Evolutionary conservation across 2,329 filamentous ascomycete species (phyloP).

Genomic region (Aspergillus novoparasiticus): DNA sequence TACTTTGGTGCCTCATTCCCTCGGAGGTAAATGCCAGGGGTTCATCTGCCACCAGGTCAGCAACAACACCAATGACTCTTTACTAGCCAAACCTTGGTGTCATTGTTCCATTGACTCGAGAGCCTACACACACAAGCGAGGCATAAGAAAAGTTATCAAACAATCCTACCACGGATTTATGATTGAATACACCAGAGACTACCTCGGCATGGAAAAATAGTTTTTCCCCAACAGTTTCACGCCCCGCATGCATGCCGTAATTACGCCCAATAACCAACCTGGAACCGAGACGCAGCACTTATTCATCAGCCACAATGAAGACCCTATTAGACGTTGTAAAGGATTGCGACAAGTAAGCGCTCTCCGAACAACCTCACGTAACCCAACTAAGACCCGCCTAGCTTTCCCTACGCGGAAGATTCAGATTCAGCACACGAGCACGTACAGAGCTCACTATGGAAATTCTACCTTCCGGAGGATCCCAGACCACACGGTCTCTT

Average conservation of each 20-base stretch:
- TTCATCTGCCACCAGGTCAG: too few relatives aligned
- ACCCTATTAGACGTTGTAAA: conserved; percentile 5
- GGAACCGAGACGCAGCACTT: neutral
- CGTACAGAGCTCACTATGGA: conserved; percentile 7
- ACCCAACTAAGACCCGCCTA: neutral
- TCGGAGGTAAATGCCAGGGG: too few relatives aligned
- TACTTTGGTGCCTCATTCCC: too few relatives aligned
- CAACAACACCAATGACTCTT: too few relatives aligned
- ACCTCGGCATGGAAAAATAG: neutral
- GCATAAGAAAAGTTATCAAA: too few relatives aligned
- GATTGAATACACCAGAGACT: neutral
- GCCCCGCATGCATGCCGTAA: neutral
- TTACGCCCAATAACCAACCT: neutral
- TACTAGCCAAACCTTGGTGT: too few relatives aligned
- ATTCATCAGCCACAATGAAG: neutral
- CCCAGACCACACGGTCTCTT: conserved; percentile 12
- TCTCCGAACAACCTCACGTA: neutral
- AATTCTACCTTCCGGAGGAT: conserved; percentile 14
- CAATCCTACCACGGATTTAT: neutral
- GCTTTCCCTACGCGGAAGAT: conserved; percentile 14
- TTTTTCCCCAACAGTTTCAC: neutral
- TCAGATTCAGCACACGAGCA: conserved; percentile 3
- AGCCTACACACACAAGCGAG: too few relatives aligned
- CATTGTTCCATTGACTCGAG: neutral
- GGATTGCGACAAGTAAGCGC: conserved; percentile 9